Base-by-base conservation (phyloP, 164 flowering plant species). In the Stephania cephalantha region DNA sequence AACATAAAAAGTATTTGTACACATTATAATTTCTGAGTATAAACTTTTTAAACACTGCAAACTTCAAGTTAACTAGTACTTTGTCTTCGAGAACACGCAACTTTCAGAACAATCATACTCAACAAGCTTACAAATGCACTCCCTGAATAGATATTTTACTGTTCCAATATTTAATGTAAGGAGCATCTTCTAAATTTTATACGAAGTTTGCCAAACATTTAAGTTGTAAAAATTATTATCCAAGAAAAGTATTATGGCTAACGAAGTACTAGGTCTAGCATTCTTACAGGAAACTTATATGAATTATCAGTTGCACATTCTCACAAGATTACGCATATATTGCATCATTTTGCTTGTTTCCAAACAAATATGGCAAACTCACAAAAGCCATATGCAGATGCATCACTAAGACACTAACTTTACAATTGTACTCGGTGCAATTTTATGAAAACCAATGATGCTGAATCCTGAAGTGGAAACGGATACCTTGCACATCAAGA, bases 401-500 rank as follows among this genome's bases (percentile, higher is more conserved):
- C 20, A 58, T 58, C 64, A 58, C 64, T n/a, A 15, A 15, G 18
- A 15, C 64, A 58, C 64, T n/a, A 15, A 15, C 20, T 58, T 6
- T 58, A 58, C 55, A 12, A 50, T 67, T 12, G 5, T 6, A n/a
- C 20, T 20, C 53, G 9, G 30, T 15, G 15, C 2, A 10, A 35
- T 3, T n/a, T 72, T n/a, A 50, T 20, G 17, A 7, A 1, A 35
- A 4, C 1, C 6, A 17, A 50, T 12, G 6, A 12, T 22, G 5
- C 10, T 29, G 25, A 22, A 20, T 55, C 31, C 52, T 70, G 29
- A 50, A 11, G 18, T 52, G 9, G 44, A 15, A 9, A n/a, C 73
- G 69, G 52, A 70, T 74, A 91, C 98, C 98, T 85, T 90, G 93
- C 85, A 86, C 71, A 68, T 90, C 93, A 74, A 89, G 83, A 81